Base-by-base conservation (phyloP, 1,284 basidiomycete species). In the Irpex sp. region DNA sequence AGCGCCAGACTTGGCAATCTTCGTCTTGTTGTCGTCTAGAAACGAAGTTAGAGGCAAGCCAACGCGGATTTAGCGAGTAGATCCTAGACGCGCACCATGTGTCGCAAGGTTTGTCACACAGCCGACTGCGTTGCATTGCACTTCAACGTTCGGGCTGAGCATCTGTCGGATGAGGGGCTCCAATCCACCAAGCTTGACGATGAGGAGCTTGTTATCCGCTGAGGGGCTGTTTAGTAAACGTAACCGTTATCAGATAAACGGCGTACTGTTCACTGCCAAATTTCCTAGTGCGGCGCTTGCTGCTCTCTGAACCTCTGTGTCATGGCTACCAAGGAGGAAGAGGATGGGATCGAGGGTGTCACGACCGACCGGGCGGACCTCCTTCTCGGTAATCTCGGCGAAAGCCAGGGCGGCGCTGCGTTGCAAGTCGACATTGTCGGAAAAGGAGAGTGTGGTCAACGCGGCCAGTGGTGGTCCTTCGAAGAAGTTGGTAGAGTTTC, bases 61-160 rank as follows among this genome's bases (percentile, higher is more conserved):
- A 35, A 65, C 19, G 47, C 53, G 35, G 17, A 36, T 49, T 50
- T 46, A 9, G 31, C 21, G 31, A 39, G 36, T 13, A n/a, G 47
- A 39, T 57, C 7, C 36, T 35, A 63, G 53, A 43, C 36, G 78
- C 87, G 64, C 65, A 95, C 94, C 96, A 79, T 99, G 97, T 1
- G 97, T 99, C 17, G 97, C 97, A 61, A 99, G 84, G 76, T 99
- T 99, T 43, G 97, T 99, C 62, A 99, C 96, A 76, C 97, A 99
- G 43, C 97, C 97, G 43, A 99, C 97, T n/a, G 97, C 97, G 74
- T 99, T 99, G 81, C 97, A 99, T 77, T 99, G 97, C 1, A 99
- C 97, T 76, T 99, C 97, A 49, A 99, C 97, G 74, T 99, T 99
- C 4, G 97, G 96, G 71, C 94, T 96, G 61, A 98, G 88, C 97